A percentile compares a stretch with the other conserved stretches of the same genome.
These are phyloP conservation scores for Salix dunnii DNA, from an alignment of 345 rosid species.

Conservation along the genomic window DNA sequence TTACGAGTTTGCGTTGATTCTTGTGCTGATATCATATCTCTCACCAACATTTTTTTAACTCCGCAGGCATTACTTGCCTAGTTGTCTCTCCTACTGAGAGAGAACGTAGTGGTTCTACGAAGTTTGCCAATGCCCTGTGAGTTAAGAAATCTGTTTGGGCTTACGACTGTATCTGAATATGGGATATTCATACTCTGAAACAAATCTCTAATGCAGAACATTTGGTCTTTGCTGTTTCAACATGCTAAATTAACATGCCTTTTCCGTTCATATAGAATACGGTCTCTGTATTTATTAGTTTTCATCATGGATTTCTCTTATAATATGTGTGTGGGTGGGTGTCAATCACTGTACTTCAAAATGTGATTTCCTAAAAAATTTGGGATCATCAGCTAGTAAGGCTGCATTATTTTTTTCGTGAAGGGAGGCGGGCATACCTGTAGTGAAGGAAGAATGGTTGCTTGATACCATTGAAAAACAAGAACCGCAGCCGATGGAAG, in stretches of 20 bases:
- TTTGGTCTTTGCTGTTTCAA: background rate
- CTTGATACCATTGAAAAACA: constrained; percentile 63
- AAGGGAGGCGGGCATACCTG: constrained; percentile 55
- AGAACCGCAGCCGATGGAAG: constrained; percentile 60
- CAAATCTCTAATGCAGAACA: background rate
- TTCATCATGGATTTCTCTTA: no score
- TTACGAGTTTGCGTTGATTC: background rate
- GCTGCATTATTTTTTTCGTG: background rate
- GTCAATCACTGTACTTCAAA: background rate
- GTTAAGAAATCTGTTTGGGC: constrained; percentile 10
- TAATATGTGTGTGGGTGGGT: no score
- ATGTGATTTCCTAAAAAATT: background rate
- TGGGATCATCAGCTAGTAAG: background rate
- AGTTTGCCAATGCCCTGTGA: constrained; percentile 70
- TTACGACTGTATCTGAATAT: background rate
- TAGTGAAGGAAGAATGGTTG: constrained; percentile 74
- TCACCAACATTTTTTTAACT: background rate
- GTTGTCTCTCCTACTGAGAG: constrained; percentile 61
- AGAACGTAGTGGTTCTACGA: constrained; percentile 61
- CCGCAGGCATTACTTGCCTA: constrained; percentile 53
- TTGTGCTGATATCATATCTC: background rate
- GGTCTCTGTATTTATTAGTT: background rate
- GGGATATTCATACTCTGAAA: background rate
- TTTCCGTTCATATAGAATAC: background rate
- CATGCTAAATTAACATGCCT: background rate